Evolutionary conservation across 2,329 filamentous ascomycete species (phyloP).

Genomic region (Alternaria ventricosa): DNA sequence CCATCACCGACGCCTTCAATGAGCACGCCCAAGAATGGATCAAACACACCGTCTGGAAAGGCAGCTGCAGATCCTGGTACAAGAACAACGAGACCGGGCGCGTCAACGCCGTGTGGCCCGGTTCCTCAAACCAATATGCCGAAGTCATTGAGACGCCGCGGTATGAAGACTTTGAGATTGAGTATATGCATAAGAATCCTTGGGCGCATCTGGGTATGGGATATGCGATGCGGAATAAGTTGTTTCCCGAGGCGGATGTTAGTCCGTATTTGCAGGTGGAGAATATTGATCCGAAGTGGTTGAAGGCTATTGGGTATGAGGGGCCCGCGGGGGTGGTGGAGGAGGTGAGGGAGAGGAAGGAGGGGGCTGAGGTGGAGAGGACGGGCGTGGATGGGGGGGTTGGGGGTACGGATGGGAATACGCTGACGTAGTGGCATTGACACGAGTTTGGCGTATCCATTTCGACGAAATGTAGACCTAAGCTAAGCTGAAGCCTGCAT

Average conservation of each 20-base stretch:
- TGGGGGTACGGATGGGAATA: background rate
- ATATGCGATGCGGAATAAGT: constrained; percentile 35
- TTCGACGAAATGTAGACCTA: background rate
- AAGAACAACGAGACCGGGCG: constrained; percentile 51
- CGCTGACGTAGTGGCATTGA: background rate
- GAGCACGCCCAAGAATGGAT: constrained; percentile 56
- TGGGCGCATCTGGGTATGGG: constrained; percentile 55
- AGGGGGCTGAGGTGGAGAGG: constrained; percentile 3
- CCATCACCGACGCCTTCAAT: constrained; percentile 53
- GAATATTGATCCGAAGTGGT: constrained; percentile 54
- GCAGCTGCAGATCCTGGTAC: constrained; percentile 55
- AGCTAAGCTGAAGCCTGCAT: background rate
- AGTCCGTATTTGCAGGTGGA: constrained; percentile 50
- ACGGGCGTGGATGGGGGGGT: background rate
- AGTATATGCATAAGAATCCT: constrained; percentile 49
- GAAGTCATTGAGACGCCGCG: constrained; percentile 49
- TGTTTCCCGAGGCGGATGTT: constrained; percentile 38
- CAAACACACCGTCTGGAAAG: constrained; percentile 59
- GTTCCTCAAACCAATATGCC: constrained; percentile 58
- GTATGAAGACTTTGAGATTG: constrained; percentile 55
- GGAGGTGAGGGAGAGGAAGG: constrained; percentile 15
- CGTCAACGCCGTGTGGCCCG: constrained; percentile 57
- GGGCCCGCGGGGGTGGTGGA: constrained; percentile 22
- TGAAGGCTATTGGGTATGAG: constrained; percentile 38
- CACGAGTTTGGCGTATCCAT: background rate